These are phyloP conservation scores for Claviceps humidiphila DNA, from an alignment of 2,329 filamentous ascomycete species.

Conservation along the genomic window DNA sequence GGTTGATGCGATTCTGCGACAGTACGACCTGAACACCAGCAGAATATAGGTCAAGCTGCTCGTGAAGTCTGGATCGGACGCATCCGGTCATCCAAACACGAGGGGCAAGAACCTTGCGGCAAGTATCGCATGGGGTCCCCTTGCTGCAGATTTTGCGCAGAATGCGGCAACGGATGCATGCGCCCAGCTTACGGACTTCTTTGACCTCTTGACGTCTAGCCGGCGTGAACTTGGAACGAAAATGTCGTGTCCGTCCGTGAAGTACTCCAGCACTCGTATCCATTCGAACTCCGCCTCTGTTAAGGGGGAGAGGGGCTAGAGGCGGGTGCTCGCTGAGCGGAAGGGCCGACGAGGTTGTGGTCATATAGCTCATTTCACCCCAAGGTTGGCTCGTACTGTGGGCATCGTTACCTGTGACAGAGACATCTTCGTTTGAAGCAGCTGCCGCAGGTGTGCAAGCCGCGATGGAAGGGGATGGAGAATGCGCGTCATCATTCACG, in stretches of 20 bases:
- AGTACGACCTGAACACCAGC: slow-evolving; percentile 51
- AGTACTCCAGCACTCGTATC: slow-evolving; percentile 29
- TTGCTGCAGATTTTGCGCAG: slow-evolving; percentile 54
- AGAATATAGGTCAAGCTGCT: slow-evolving; percentile 49
- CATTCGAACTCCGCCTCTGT: slow-evolving; percentile 39
- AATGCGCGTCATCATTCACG: slow-evolving; percentile 17
- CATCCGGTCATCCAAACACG: slow-evolving; percentile 54
- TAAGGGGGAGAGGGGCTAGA: slow-evolving; percentile 17
- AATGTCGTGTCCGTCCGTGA: slow-evolving; percentile 38
- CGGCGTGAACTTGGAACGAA: slow-evolving; percentile 43
- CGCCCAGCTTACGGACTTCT: slow-evolving; percentile 50
- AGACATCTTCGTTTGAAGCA: slow-evolving; percentile 9
- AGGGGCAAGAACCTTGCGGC: slow-evolving; percentile 48
- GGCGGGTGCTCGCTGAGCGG: slow-evolving; percentile 18
- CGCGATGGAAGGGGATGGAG: slow-evolving; percentile 17
- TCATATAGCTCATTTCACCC: slow-evolving; percentile 39
- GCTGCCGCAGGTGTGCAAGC: slow-evolving; percentile 10
- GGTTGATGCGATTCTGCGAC: slow-evolving; percentile 45
- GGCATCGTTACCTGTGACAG: slow-evolving; percentile 11
- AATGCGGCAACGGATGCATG: slow-evolving; percentile 53
- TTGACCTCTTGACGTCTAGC: slow-evolving; percentile 50
- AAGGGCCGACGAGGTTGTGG: slow-evolving; percentile 21
- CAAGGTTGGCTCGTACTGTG: slow-evolving; percentile 29
- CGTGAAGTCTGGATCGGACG: slow-evolving; percentile 47
- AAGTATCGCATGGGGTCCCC: slow-evolving; percentile 49